These are phyloP conservation scores for Paecilomyces sp. DNA, from an alignment of 2,329 filamentous ascomycete genomes.

Conservation along the genomic window DNA sequence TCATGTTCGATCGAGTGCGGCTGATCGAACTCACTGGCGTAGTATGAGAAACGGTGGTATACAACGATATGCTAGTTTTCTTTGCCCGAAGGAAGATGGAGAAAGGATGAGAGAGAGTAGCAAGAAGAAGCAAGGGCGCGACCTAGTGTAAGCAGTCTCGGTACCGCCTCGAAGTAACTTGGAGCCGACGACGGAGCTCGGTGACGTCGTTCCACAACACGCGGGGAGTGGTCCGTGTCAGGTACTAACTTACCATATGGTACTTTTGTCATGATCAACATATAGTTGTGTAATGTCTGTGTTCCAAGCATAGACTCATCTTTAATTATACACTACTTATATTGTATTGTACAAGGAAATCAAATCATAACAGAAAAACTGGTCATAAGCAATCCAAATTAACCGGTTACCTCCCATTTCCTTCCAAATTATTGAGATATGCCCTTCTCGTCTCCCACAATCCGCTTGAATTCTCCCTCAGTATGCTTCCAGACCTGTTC, in stretches of 20 bases:
- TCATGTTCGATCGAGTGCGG: conserved; percentile 17
- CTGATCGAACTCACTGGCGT: neutral
- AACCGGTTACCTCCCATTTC: no score
- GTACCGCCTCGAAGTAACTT: neutral
- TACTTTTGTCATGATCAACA: neutral
- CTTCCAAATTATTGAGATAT: no score
- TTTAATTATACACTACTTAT: no score
- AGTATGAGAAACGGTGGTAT: neutral
- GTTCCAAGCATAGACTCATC: no score
- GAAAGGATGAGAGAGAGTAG: conserved; percentile 8
- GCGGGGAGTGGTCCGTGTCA: conserved; percentile 43
- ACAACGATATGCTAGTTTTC: neutral
- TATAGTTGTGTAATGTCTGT: no score
- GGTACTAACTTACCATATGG: neutral
- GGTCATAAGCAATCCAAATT: no score
- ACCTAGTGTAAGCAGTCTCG: no score
- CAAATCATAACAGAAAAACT: no score
- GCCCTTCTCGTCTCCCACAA: no score
- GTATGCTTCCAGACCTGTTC: no score
- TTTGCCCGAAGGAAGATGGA: conserved; percentile 29
- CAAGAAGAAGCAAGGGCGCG: conserved; percentile 31
- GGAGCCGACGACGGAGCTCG: conserved; percentile 26
- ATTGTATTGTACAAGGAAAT: no score
- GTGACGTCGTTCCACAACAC: conserved; percentile 42
- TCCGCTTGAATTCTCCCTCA: no score